Evolutionary conservation across 495 filamentous ascomycete species (phyloP).

Genomic region (Ascobolus immersus): DNA sequence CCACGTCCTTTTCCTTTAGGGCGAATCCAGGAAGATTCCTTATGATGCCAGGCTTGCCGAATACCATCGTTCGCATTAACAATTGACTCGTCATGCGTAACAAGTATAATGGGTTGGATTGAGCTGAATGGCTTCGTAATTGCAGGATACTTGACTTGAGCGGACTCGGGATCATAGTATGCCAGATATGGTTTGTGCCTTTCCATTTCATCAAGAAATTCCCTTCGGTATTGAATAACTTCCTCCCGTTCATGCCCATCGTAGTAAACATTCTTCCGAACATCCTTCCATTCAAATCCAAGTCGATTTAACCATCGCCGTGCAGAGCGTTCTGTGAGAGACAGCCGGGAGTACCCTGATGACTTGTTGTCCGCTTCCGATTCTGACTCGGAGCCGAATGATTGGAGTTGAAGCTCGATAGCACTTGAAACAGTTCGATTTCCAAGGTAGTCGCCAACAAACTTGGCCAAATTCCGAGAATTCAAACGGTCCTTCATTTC

Average conservation of each 20-base stretch:
- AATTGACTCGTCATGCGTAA: conserved; percentile 5
- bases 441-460: too few species aligned
- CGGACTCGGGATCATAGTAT: too few species aligned
- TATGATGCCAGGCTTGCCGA: conserved; percentile 1
- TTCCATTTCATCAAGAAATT: neutral
- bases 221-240: conserved; percentile 2
- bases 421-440: too few species aligned
- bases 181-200: too few species aligned
- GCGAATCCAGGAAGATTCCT: neutral
- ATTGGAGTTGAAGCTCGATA: too few species aligned
- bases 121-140: neutral
- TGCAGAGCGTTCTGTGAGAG: neutral
- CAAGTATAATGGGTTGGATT: too few species aligned
- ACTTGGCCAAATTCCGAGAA: too few species aligned
- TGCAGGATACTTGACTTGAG: neutral
- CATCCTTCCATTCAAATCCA: conserved; percentile 2
- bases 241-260: conserved; percentile 3
- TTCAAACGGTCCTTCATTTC: too few species aligned
- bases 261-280: conserved; percentile 5
- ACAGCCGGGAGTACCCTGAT: too few species aligned
- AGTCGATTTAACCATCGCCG: conserved; percentile 2
- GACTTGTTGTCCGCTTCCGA: too few species aligned
- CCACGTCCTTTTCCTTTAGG: conserved; percentile 1
- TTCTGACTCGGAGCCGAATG: too few species aligned
- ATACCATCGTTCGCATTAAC: conserved; percentile 6